Conservation (phyloP, 176 grass and related monocot genomes). For the Musa acuminata region DNA sequence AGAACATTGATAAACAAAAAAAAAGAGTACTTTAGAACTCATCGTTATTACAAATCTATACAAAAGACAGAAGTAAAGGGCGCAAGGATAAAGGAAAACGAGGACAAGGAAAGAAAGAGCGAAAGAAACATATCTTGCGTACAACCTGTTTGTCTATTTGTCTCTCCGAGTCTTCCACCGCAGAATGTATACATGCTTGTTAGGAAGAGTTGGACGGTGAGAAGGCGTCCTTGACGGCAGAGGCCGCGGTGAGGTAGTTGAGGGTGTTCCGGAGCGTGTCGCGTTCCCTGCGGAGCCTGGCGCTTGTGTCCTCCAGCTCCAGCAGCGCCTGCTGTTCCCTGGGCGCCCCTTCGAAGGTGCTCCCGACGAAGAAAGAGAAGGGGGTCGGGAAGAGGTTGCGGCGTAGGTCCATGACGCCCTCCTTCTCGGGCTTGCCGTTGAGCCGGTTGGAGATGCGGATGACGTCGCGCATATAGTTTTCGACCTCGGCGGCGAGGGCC, state of each 20-base stretch:
- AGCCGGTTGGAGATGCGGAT: slow-evolving; percentile 91
- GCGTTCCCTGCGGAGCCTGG: slow-evolving; percentile 61
- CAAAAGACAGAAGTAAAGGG: not conserved
- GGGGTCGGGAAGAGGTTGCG: slow-evolving; percentile 80
- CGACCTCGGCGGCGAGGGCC: slow-evolving; percentile 67
- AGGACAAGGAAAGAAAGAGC: not conserved
- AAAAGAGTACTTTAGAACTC: not conserved
- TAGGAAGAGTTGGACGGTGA: slow-evolving; percentile 40
- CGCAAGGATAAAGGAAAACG: not conserved
- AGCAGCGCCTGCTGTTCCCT: slow-evolving; percentile 94
- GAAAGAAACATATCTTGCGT: slow-evolving; percentile 10
- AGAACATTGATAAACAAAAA: not conserved
- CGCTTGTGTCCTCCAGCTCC: slow-evolving; percentile 90
- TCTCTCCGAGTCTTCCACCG: not conserved
- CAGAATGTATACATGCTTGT: not conserved
- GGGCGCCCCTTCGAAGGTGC: slow-evolving; percentile 78
- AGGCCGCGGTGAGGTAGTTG: slow-evolving; percentile 97
- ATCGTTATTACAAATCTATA: slow-evolving; percentile 5
- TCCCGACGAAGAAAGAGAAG: slow-evolving; percentile 95
- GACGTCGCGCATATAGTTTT: slow-evolving; percentile 83
- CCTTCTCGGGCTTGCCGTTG: slow-evolving; percentile 80
- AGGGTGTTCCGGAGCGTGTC: slow-evolving; percentile 88
- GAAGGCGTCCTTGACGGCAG: slow-evolving; percentile 88
- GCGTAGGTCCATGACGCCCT: slow-evolving; percentile 45
- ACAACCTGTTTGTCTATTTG: slow-evolving; percentile 1